Evolutionary conservation across 2,329 filamentous ascomycete species (phyloP).

Genomic region (Pseudogymnoascus sp.): DNA sequence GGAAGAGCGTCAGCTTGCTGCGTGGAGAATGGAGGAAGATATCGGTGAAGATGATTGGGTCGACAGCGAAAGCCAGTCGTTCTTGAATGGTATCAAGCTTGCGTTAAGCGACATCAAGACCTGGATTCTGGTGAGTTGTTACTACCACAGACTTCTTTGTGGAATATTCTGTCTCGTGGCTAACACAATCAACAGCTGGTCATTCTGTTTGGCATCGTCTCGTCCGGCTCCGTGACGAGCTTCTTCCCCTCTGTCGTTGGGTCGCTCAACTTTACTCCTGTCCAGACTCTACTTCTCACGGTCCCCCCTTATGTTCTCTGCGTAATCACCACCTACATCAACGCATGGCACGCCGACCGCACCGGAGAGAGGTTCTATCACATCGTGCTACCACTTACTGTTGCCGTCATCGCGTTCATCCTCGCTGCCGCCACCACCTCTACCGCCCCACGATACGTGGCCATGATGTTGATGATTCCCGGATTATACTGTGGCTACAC

Average conservation of each 20-base stretch:
- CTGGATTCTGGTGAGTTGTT: conserved; percentile 46
- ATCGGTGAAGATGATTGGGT: conserved; percentile 60
- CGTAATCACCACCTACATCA: conserved; percentile 55
- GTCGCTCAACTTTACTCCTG: conserved; percentile 57
- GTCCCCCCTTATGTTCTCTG: conserved; percentile 60
- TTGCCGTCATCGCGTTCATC: conserved; percentile 61
- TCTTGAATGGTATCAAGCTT: conserved; percentile 45
- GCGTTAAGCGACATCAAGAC: conserved; percentile 46
- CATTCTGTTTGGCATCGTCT: conserved; percentile 52
- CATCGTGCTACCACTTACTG: conserved; percentile 53
- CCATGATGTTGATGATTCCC: conserved; percentile 67
- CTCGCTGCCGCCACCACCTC: conserved; percentile 57
- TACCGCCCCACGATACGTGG: conserved; percentile 57
- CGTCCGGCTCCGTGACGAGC: conserved; percentile 55
- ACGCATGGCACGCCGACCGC: conserved; percentile 65
- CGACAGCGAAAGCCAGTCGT: conserved; percentile 48
- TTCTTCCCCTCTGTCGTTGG: conserved; percentile 67
- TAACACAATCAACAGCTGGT: conserved; percentile 36
- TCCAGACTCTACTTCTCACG: conserved; percentile 56
- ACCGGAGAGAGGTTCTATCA: conserved; percentile 68
- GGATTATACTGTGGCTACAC: conserved; percentile 62
- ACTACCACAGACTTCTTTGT: conserved; percentile 22
- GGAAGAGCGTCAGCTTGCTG: conserved; percentile 51
- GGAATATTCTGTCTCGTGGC: not conserved
- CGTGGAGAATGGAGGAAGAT: conserved; percentile 58